phyloP scores from a whole-genome alignment of 2,329 filamentous ascomycete species.

The Pseudocercospora fuligena region DNA sequence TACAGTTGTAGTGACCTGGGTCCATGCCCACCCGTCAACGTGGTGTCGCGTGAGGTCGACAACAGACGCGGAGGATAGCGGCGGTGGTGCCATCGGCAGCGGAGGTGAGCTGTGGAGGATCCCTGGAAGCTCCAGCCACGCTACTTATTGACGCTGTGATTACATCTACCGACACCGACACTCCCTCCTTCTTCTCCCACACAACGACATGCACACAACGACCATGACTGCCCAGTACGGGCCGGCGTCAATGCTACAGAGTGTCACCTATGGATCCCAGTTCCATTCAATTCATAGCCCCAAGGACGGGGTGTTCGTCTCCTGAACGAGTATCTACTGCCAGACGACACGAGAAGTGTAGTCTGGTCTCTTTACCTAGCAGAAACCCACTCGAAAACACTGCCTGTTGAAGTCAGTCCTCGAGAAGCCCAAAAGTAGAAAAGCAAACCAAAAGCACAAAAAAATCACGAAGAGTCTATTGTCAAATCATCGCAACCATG shows the following conservation, averaged over 20 bases:
- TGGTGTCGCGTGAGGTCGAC: slow-evolving; percentile 2
- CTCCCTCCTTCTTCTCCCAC: slow-evolving; percentile 22
- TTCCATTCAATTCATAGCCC: slow-evolving; percentile 53
- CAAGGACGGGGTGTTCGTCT: slow-evolving; percentile 57
- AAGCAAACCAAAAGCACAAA: slow-evolving; percentile 8
- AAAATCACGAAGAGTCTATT: not conserved
- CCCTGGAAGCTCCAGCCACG: not conserved
- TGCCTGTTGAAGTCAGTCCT: slow-evolving; percentile 10
- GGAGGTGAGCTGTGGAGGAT: not conserved
- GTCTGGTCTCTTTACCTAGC: slow-evolving; percentile 27
- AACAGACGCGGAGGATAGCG: not conserved
- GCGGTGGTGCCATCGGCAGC: not conserved
- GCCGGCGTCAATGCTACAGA: slow-evolving; percentile 22
- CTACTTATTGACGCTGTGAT: not conserved
- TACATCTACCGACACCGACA: not conserved
- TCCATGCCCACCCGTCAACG: slow-evolving; percentile 35
- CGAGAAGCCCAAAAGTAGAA: slow-evolving; percentile 6
- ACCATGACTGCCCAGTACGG: slow-evolving; percentile 26
- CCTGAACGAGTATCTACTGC: slow-evolving; percentile 44
- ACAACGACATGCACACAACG: slow-evolving; percentile 23
- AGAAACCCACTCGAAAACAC: not conserved
- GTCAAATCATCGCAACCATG: slow-evolving; percentile 50
- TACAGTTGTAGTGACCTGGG: slow-evolving; percentile 43
- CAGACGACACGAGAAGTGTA: slow-evolving; percentile 26
- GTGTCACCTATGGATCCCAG: slow-evolving; percentile 30